Evolutionary conservation across 139 green algal species (phyloP), one percentile per base, ranked within the genome.

Genomic region (Gonium pectorale): DNA sequence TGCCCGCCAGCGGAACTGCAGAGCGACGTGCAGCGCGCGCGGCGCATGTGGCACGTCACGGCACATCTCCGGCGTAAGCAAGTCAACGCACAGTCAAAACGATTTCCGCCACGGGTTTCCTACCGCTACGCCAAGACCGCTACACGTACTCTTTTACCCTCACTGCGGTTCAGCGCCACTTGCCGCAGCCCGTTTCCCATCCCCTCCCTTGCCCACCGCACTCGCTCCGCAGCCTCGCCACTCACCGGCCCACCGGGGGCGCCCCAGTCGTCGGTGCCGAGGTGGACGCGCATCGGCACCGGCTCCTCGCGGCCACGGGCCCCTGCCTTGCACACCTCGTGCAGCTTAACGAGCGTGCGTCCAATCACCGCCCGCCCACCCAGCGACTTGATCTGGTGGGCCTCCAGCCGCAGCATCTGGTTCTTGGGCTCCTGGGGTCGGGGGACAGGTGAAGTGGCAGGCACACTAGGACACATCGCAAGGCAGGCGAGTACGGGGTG

Each of bases 381-480:
- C n/a, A n/a, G n/a, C n/a, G 37, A 35, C 79, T 86, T 83, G 22
- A 80, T 38, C 60, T 92, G 85, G 81, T 83, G 87, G 62, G 87
- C 71, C 73, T 89, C 81, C 31, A 87, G 31, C 6, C 81, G 77
- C 89, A 92, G 29, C 31, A 40, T 40, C 73, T 87, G 81, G 46
- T 83, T 75, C 44, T 83, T 69, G 33, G 73, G 86, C 51, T 86
- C 78, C 86, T 83, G 79, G 29, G 38, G 29, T 3, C 9, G 29
- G 59, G 27, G 59, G 6, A 29, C 5, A 38, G 59, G n/a, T n/a
- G n/a, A n/a, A n/a, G n/a, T n/a, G n/a, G n/a, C n/a, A n/a, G n/a
- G n/a, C n/a, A n/a, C n/a, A n/a, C n/a, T n/a, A n/a, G n/a, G n/a
- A n/a, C n/a, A n/a, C n/a, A n/a, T n/a, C n/a, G n/a, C n/a, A n/a